These are phyloP conservation scores for Mallotus repandus DNA, from an alignment of 441 rosid genomes.

Conservation along the genomic window DNA sequence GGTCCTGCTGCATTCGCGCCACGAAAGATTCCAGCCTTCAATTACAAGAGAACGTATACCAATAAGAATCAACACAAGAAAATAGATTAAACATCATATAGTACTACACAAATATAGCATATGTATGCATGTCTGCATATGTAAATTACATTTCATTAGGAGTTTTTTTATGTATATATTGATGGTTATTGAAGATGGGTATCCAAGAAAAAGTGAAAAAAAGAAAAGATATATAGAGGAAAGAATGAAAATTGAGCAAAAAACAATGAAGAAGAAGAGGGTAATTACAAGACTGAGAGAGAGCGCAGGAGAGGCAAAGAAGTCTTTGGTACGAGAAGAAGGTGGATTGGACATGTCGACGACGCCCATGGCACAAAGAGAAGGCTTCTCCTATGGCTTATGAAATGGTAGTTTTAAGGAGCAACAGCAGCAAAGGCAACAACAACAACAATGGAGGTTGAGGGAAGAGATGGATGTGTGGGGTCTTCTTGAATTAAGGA, in stretches of 20 bases:
- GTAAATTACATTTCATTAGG: not conserved
- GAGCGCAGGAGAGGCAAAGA: conserved; percentile 96
- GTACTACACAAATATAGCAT: not conserved
- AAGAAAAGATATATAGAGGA: not conserved
- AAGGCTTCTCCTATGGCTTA: conserved; percentile 10
- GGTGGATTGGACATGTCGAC: conserved; percentile 89
- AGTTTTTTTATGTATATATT: not conserved
- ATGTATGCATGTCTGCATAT: not conserved
- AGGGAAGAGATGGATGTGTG: conserved; percentile 28
- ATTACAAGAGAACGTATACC: not conserved
- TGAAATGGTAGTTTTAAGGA: conserved; percentile 35
- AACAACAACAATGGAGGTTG: conserved; percentile 14
- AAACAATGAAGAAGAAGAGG: not conserved
- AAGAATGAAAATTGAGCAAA: not conserved
- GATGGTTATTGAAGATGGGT: conserved; percentile 17
- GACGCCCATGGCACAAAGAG: conserved; percentile 72
- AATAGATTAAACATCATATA: not conserved
- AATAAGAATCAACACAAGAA: not conserved
- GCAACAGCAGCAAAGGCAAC: not conserved
- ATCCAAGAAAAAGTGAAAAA: not conserved
- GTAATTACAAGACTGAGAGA: conserved; percentile 81
- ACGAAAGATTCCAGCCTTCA: conserved; percentile 91
- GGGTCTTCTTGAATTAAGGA: conserved; percentile 76
- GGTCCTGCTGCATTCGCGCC: conserved; percentile 45
- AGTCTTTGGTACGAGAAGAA: conserved; percentile 70